Evolutionary conservation across 805 yeast genomes (phyloP), one percentile per base, ranked within the genome.

Genomic region (Metschnikowia koreensis): DNA sequence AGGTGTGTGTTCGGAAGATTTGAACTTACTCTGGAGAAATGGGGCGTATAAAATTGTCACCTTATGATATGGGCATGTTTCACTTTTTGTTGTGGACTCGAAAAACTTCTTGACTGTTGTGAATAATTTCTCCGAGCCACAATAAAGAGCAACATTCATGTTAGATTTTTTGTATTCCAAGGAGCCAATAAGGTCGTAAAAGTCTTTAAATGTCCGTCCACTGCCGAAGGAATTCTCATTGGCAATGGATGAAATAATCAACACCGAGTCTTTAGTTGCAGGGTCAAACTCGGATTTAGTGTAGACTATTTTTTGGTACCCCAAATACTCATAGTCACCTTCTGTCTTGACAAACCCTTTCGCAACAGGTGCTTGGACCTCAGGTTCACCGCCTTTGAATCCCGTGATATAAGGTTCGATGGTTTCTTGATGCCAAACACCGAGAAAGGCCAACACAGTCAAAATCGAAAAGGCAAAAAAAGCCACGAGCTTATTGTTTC

Each of bases 141-240:
- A 61, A 39, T 69, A 59, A 6, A 74, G 56, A 3, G 73, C 74
- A 12, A 69, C 52, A 34, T 65, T 64, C 15, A 60, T 41, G 15
- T 41, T 38, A 16, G 16, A 29, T 56, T 46, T 53, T 45, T 63
- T 44, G 61, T 64, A 64, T 1, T 67, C 64, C 17, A 75, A 57
- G 2, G 64, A 33, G 7, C 50, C 46, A 22, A 76, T 51, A 0
- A 70, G 64, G 2, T 61, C 48, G 44, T 75, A 59, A 41, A 73
- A 70, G 49, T 73, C 73, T 1, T 47, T 44, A 45, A 77, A 67
- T 0, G 57, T 45, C 33, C 74, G 63, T 3, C 55, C 66, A 4
- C 52, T 53, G 0, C 81, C 81, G 47, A 73, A 78, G 4, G 79
- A 62, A 7, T 48, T 56, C 10, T 55, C 54, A 47, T 58, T 58